Base-by-base conservation (phyloP, 2,329 filamentous ascomycete genomes). In the Alternaria sp. region DNA sequence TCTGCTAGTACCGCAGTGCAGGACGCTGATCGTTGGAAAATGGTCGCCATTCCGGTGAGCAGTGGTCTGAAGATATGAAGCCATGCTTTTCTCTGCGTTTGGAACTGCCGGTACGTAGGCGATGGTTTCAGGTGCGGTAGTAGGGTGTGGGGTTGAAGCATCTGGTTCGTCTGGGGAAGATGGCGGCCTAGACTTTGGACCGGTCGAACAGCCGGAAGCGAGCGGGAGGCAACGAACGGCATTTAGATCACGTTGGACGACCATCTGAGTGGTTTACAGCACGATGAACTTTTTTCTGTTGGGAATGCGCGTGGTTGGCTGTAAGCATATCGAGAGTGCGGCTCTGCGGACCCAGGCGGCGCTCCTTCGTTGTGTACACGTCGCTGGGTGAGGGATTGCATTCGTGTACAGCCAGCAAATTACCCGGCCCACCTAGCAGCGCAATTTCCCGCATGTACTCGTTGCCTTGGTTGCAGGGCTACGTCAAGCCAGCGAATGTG, bases 81-180 rank as follows among this genome's bases (percentile, higher is more conserved):
- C 28, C 51, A 26, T 43, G 54, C 46, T 46, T 61, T 30, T 51
- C 61, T 57, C 58, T 67, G 67, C 59, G 55, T 57, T 33, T 55
- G 33, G 56, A 63, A 63, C 57, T 61, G 61, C 63, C 59, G 61
- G 51, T 47, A 49, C 14, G 49, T 44, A 14, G 12, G 47, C 43
- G 43, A 33, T 55, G 25, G 64, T 69, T 69, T 70, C 66, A 67
- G 62, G 58, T 47, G 28, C 14, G 49, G 26, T 55, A 33, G 41
- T 55, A 61, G 58, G 55, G 64, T 60, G 66, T 64, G 64, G 61
- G 58, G 59, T 57, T 41, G 53, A 30, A 45, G 60, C 55, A 62
- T 55, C 51, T 66, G 58, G 66, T 66, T 70, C 63, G 67, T 63
- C 62, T 54, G 66, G 63, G 58, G 58, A 59, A 63, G 61, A 68